Evolutionary conservation across 306 rosid genomes (phyloP), one percentile per base, ranked within the genome.

Genomic region (Trifolium dubium): DNA sequence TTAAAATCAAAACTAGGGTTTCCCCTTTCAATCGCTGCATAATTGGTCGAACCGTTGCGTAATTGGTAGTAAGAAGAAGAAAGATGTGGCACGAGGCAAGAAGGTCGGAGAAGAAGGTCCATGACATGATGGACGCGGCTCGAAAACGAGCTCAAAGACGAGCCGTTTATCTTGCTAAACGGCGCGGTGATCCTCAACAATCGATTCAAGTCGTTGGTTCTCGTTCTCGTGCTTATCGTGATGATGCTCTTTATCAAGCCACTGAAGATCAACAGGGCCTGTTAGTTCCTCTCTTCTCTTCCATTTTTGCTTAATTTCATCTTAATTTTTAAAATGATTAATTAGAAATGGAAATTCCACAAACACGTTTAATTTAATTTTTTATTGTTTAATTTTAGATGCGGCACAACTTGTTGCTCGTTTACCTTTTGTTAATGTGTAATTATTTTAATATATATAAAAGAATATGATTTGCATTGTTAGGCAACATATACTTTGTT

Each of bases 51-150:
- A 23, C n/a, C n/a, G n/a, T n/a, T n/a, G n/a, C n/a, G 13, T 44
- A 31, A 64, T 60, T 46, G 1, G 0, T 11, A 18, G 73, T n/a
- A n/a, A 23, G 51, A 47, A 19, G 51, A 83, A 49, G 30, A 18
- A 61, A 82, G 92, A 92, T 94, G 99, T 94, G 99, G 99, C 99
- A 94, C 86, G 99, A 94, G 66, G 99, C 97, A 8, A 72, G 97
- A 80, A 77, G 93, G 77, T 94, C 99, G 82, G 99, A 94, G 96
- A 85, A 84, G 92, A 94, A 91, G 84, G 98, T 94, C 55, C 97
- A 94, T 71, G 98, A 91, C 83, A 84, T 94, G 97, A 94, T 94
- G 98, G 98, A 94, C 91, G 96, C 96, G 0, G 98, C 98, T 77
- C 94, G 98, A 10, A 91, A 91, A 76, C 88, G 98, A 81, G 98